These are phyloP conservation scores for Extremus antarcticus DNA, from an alignment of 495 filamentous ascomycete species.

Conservation along the genomic window DNA sequence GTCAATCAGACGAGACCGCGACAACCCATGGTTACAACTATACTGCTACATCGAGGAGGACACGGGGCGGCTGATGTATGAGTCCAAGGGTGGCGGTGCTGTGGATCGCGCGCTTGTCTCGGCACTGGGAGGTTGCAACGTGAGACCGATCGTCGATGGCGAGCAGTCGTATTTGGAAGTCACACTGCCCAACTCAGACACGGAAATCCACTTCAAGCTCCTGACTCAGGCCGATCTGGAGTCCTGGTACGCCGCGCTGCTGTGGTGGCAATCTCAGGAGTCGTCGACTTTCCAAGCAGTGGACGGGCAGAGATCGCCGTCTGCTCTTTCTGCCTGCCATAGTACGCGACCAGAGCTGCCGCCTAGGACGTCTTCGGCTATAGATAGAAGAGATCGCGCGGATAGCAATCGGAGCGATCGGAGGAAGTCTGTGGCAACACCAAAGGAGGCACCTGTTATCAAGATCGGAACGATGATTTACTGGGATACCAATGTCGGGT, in stretches of 20 bases:
- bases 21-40: slow-evolving; percentile 47
- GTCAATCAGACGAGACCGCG: slow-evolving; percentile 48
- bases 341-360: slow-evolving; percentile 3
- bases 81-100: slow-evolving; percentile 47
- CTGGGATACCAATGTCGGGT: slow-evolving; percentile 62
- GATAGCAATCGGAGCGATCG: slow-evolving; percentile 22
- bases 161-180: slow-evolving; percentile 70
- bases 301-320: not conserved
- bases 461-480: slow-evolving; percentile 91
- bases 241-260: slow-evolving; percentile 80
- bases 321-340: not conserved
- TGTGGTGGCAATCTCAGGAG: slow-evolving; percentile 88
- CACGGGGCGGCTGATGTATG: slow-evolving; percentile 52
- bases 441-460: slow-evolving; percentile 78
- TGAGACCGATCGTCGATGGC: slow-evolving; percentile 49
- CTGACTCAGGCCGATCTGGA: slow-evolving; percentile 67
- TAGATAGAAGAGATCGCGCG: slow-evolving; percentile 9
- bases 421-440: slow-evolving; percentile 50
- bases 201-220: slow-evolving; percentile 66
- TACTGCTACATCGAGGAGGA: slow-evolving; percentile 59
- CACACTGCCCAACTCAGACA: slow-evolving; percentile 53
- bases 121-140: slow-evolving; percentile 78
- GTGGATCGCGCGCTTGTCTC: slow-evolving; percentile 54
- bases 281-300: slow-evolving; percentile 29
- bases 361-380: slow-evolving; percentile 11